These are phyloP conservation scores for Citrus mangshanensis DNA, from an alignment of 345 rosid genomes.

Conservation along the genomic window DNA sequence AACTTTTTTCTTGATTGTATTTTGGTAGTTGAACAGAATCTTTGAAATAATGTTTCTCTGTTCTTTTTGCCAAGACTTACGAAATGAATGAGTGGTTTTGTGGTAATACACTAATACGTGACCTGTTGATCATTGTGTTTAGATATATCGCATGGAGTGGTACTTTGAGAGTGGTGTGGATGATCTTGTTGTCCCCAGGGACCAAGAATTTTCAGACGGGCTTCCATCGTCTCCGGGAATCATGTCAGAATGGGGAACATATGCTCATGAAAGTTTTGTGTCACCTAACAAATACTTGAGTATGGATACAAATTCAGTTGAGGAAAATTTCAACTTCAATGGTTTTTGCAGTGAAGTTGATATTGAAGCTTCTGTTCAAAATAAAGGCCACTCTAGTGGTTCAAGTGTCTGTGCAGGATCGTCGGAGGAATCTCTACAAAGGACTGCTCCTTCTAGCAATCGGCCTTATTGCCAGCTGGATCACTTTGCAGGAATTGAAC, in stretches of 20 bases:
- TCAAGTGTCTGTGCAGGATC: conserved; percentile 26
- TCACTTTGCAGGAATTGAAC: conserved; percentile 47
- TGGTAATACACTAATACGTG: neutral
- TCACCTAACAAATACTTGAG: conserved; percentile 23
- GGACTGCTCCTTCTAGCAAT: conserved; percentile 7
- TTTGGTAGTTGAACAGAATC: neutral
- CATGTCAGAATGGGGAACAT: conserved; percentile 47
- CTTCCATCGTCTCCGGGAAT: conserved; percentile 47
- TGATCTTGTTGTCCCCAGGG: conserved; percentile 44
- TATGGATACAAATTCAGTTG: neutral
- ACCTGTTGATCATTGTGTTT: conserved; percentile 7
- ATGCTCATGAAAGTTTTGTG: conserved; percentile 15
- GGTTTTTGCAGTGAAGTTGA: conserved; percentile 18
- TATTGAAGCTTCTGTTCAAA: conserved; percentile 11
- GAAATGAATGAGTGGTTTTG: neutral
- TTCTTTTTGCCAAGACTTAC: neutral
- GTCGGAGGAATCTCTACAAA: conserved; percentile 21
- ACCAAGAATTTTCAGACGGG: conserved; percentile 39
- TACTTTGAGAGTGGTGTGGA: conserved; percentile 27
- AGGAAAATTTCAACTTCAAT: conserved; percentile 17
- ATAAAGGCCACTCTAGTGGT: conserved; percentile 20
- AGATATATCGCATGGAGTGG: conserved; percentile 50
- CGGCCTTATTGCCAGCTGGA: conserved; percentile 34
- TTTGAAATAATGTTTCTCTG: neutral
- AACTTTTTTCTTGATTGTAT: too few species aligned